phyloP scores from a whole-genome alignment of 371 early-diverging fungal species.

The Thermomucor indicae-seudaticae region DNA sequence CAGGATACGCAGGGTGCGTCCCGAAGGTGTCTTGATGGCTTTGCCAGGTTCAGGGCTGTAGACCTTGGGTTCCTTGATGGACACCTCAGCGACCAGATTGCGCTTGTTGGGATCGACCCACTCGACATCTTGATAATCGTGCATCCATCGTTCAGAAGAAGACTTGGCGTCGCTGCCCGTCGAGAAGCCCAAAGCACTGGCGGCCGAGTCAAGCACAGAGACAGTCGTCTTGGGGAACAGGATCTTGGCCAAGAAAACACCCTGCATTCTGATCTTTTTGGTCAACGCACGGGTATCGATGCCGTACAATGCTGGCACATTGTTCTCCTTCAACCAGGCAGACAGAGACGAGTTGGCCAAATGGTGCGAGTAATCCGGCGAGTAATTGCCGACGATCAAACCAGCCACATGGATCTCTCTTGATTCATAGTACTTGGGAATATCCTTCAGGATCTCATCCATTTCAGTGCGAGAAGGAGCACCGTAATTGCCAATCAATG shows the following conservation, averaged over 20 bases:
- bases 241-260: slow-evolving; percentile 84
- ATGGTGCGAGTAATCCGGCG: slow-evolving; percentile 88
- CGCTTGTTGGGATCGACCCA: slow-evolving; percentile 91
- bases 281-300: slow-evolving; percentile 94
- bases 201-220: slow-evolving; percentile 42
- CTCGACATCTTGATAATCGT: slow-evolving; percentile 69
- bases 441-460: slow-evolving; percentile 76
- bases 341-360: slow-evolving; percentile 82
- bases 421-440: slow-evolving; percentile 85
- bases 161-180: slow-evolving; percentile 22
- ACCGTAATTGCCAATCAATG: slow-evolving; percentile 91
- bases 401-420: slow-evolving; percentile 81
- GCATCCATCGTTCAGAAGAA: slow-evolving; percentile 61
- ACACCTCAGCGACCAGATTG: slow-evolving; percentile 93
- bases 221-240: slow-evolving; percentile 76
- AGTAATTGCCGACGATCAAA: slow-evolving; percentile 87
- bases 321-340: slow-evolving; percentile 84
- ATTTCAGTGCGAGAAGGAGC: slow-evolving; percentile 71
- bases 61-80: slow-evolving; percentile 70
- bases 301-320: slow-evolving; percentile 88
- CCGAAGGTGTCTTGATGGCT: slow-evolving; percentile 63
- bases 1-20: slow-evolving; percentile 79
- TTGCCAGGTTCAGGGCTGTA: slow-evolving; percentile 68
- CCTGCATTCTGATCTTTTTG: slow-evolving; percentile 78
- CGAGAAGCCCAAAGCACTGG: slow-evolving; percentile 32